Conservation (phyloP, 2,329 filamentous ascomycete genomes). For the Penicillium sp. region DNA sequence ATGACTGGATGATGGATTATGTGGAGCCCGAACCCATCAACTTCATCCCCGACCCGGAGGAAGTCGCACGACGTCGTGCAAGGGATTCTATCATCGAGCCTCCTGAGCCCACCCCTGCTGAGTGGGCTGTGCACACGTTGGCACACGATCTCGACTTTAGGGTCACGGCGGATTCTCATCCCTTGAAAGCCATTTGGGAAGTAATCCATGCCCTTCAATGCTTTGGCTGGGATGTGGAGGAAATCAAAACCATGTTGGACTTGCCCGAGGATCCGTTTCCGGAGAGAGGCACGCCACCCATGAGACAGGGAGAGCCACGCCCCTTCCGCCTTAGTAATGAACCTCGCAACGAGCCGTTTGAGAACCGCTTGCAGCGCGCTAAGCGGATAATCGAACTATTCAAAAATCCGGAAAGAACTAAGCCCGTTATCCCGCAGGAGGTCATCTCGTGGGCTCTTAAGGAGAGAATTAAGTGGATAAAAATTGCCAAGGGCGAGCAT, state of each 20-base stretch:
- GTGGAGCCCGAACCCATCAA: slow-evolving; percentile 51
- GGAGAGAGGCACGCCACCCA: background rate
- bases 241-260: background rate
- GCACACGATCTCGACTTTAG: background rate
- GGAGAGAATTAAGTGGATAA: background rate
- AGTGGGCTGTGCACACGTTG: background rate
- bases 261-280: background rate
- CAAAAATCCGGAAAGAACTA: background rate
- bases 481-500: background rate
- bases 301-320: too few relatives aligned
- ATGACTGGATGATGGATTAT: slow-evolving; percentile 67
- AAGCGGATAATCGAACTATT: background rate
- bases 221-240: background rate
- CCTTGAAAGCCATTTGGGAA: background rate
- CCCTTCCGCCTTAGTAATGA: background rate
- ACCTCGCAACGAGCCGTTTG: background rate
- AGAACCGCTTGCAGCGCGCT: background rate
- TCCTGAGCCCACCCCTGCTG: background rate
- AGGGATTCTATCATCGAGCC: background rate
- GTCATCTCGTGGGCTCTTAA: background rate
- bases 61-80: background rate
- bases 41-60: background rate
- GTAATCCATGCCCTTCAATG: background rate
- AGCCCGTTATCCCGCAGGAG: background rate
- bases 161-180: too few relatives aligned